A percentile compares a stretch with the other conserved stretches of the same genome.
Conservation (phyloP, 1,139 yeast species). For the Nakaseomyces uthaithaninus region DNA sequence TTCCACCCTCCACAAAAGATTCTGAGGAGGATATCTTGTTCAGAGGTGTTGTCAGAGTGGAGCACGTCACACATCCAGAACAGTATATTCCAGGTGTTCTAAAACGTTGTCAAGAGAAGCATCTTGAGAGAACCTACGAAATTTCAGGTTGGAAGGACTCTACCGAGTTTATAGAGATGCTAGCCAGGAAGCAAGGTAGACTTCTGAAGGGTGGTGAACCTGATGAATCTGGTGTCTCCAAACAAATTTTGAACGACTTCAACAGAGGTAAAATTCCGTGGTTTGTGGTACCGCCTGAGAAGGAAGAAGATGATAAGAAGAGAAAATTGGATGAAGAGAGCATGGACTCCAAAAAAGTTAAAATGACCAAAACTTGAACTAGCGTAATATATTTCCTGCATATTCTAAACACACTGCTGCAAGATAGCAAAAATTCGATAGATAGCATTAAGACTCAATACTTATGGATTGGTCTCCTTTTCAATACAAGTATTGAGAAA, state of each 20-base stretch:
- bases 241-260: slow-evolving; percentile 84
- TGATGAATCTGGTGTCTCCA: slow-evolving; percentile 88
- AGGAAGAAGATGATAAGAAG: slow-evolving; percentile 40
- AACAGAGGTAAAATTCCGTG: slow-evolving; percentile 97
- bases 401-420: slow-evolving; percentile 3
- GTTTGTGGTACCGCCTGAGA: slow-evolving; percentile 88
- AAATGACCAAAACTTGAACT: slow-evolving; percentile 4
- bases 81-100: slow-evolving; percentile 88
- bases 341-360: slow-evolving; percentile 1
- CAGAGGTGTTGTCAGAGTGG: slow-evolving; percentile 96
- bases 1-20: slow-evolving; percentile 88
- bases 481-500: too few relatives aligned
- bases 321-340: slow-evolving; percentile 8
- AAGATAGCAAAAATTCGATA: too few relatives aligned
- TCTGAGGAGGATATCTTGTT: slow-evolving; percentile 88
- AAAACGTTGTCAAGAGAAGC: slow-evolving; percentile 78
- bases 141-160: slow-evolving; percentile 86
- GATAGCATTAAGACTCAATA: too few relatives aligned
- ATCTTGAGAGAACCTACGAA: slow-evolving; percentile 92
- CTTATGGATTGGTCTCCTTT: too few relatives aligned
- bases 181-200: slow-evolving; percentile 90
- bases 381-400: background rate
- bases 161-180: slow-evolving; percentile 74
- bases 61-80: slow-evolving; percentile 90
- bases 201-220: slow-evolving; percentile 96